Conservation (phyloP, 768 basidiomycete species). For the Kwoniella sp. region DNA sequence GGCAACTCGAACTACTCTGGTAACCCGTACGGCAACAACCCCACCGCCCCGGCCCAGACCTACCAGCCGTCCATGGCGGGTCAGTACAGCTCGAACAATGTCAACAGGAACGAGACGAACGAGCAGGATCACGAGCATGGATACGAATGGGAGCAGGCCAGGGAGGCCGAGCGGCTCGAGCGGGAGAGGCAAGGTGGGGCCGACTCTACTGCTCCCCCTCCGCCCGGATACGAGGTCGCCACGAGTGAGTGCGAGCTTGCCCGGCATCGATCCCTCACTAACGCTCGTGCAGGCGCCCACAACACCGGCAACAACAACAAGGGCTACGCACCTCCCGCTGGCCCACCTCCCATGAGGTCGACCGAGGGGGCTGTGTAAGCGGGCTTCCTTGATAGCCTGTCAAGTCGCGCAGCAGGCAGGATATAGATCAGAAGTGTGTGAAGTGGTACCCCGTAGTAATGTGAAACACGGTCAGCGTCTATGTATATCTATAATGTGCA, state of each 20-base stretch:
- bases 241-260: constrained; percentile 23
- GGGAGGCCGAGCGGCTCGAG: constrained; percentile 40
- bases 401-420: too few relatives aligned
- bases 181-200: constrained; percentile 18
- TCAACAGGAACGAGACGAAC: background rate
- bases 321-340: constrained; percentile 32
- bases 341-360: constrained; percentile 27
- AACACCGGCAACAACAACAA: constrained; percentile 16
- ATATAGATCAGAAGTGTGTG: too few relatives aligned
- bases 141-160: constrained; percentile 46
- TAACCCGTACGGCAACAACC: constrained; percentile 32
- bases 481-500: too few relatives aligned
- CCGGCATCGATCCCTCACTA: background rate
- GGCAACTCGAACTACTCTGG: constrained; percentile 15
- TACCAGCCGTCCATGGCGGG: constrained; percentile 44
- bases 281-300: constrained; percentile 17
- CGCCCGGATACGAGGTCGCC: constrained; percentile 43
- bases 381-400: too few relatives aligned
- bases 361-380: constrained; percentile 6
- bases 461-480: too few relatives aligned
- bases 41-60: constrained; percentile 30
- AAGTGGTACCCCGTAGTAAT: too few relatives aligned
- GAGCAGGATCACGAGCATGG: constrained; percentile 39
- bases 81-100: constrained; percentile 22
- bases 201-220: constrained; percentile 16